Base-by-base conservation (phyloP, 2,329 filamentous ascomycete species). In the Claviceps maximensis region DNA sequence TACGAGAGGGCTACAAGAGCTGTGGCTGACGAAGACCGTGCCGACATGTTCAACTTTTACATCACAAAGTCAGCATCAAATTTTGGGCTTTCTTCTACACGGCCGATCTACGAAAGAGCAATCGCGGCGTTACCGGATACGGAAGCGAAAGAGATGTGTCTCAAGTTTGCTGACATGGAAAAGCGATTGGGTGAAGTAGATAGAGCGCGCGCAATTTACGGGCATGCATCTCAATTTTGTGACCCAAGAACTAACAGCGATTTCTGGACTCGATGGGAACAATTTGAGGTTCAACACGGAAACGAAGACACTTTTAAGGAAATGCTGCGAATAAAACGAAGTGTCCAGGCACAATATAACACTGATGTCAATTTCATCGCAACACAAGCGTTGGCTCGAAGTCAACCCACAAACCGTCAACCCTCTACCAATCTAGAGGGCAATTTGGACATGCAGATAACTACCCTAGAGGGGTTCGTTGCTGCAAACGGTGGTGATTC, bases 241-340 rank as follows among this genome's bases (percentile, higher is more conserved):
- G 94, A 98, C 67, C 93, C 93, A 9, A 79, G 94, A 52, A 95
- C 89, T 15, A 89, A 88, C 60, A 84, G 87, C 8, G 82, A 79
- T 17, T 98, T 97, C 71, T 98, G 94, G 94, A 78, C 83, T 61
- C 94, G 91, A 67, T 98, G 93, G 93, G 93, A 98, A 69, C 78
- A 83, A 52, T 98, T 98, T 68, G 94, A 98, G 70, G 89, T 97
- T 23, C 87, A 94, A 67, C 93, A 98, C 65, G 93, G 93, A 58
- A 98, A 98, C 70, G 94, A 98, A 68, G 93, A 98, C 67, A 98
- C 94, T 0, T 98, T 94, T 77, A 96, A 95, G 74, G 93, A 98
- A 67, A 98, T 98, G 93, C 76, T 97, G 57, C 84, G 93, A 31
- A 89, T 98, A 75, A 98, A 97, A 77, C 78, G 93, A 66, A 95